Evolutionary conservation across 306 rosid species (phyloP).

Genomic region (Medicago lupulina): DNA sequence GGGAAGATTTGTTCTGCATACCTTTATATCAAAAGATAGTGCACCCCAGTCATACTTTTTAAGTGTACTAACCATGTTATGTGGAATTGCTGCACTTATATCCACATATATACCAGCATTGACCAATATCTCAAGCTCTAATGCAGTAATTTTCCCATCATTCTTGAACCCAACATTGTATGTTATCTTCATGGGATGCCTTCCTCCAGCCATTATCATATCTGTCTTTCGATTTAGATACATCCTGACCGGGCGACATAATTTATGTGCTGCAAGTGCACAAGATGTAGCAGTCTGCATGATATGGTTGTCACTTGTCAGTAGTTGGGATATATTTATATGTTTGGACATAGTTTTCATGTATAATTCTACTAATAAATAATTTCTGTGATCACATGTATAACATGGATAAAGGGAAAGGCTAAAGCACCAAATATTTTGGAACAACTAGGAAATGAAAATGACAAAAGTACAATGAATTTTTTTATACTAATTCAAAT

Average conservation of each 20-base stretch:
- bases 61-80: slow-evolving; percentile 52
- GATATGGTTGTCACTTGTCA: slow-evolving; percentile 33
- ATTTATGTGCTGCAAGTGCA: slow-evolving; percentile 89
- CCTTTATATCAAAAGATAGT: slow-evolving; percentile 76
- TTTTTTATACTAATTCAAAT: slow-evolving; percentile 2
- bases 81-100: slow-evolving; percentile 68
- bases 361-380: not conserved
- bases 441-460: slow-evolving; percentile 22
- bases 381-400: not conserved
- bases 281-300: slow-evolving; percentile 81
- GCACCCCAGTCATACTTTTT: slow-evolving; percentile 96
- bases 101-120: slow-evolving; percentile 78
- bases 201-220: slow-evolving; percentile 94
- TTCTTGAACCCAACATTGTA: slow-evolving; percentile 85
- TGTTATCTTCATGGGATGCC: slow-evolving; percentile 93
- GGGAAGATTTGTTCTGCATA: slow-evolving; percentile 81
- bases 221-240: slow-evolving; percentile 85
- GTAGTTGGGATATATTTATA: slow-evolving; percentile 9
- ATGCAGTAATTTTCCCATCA: slow-evolving; percentile 84
- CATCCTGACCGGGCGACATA: slow-evolving; percentile 77
- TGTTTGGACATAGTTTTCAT: not conserved
- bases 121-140: slow-evolving; percentile 73
- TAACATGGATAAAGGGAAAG: not conserved
- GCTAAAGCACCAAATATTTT: slow-evolving; percentile 16
- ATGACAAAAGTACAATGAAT: not conserved